Percentiles rank a stretch among this genome's conserved stretches.
Conservation (phyloP, 768 basidiomycete species). For the Rhodosporidiobolus sp. region DNA sequence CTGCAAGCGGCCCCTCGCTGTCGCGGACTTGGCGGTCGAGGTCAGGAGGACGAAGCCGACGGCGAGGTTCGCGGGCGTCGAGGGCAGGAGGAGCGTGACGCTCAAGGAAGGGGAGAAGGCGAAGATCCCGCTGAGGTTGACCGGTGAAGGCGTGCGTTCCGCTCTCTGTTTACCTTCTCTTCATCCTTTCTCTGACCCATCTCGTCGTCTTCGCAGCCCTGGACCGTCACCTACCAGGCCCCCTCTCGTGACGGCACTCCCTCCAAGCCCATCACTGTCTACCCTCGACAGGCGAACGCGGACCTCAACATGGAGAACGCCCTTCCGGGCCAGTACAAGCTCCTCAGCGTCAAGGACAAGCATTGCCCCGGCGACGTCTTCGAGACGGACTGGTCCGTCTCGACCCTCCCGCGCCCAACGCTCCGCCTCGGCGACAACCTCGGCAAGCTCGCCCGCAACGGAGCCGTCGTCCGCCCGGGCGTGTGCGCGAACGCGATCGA, state of each 20-base stretch:
- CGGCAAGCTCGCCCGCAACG: slow-evolving; percentile 30
- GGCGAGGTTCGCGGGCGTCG: slow-evolving; percentile 60
- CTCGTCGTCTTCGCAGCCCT: slow-evolving; percentile 61
- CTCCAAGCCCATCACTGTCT: slow-evolving; percentile 1
- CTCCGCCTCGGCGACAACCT: slow-evolving; percentile 59
- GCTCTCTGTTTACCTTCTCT: no score
- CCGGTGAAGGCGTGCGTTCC: slow-evolving; percentile 76
- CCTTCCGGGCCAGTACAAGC: slow-evolving; percentile 42
- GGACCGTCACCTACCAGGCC: slow-evolving; percentile 67
- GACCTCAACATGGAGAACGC: slow-evolving; percentile 21
- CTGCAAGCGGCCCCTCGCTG: slow-evolving; percentile 71
- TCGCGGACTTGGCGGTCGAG: slow-evolving; percentile 76
- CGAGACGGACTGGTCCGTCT: slow-evolving; percentile 63
- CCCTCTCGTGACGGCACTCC: slow-evolving; percentile 45
- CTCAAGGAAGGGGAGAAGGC: slow-evolving; percentile 72
- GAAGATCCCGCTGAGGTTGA: slow-evolving; percentile 74
- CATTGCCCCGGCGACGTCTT: slow-evolving; percentile 77
- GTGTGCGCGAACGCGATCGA: slow-evolving; percentile 29
- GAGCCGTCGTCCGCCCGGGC: slow-evolving; percentile 13
- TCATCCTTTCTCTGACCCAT: no score
- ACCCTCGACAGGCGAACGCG: slow-evolving; percentile 21
- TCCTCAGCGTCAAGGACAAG: slow-evolving; percentile 67
- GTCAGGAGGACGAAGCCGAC: slow-evolving; percentile 85
- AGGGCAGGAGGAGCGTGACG: slow-evolving; percentile 58
- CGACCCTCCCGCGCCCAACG: slow-evolving; percentile 74